Evolutionary conservation across 2,329 filamentous ascomycete species (phyloP).

Genomic region (Tricladium varicosporioides): DNA sequence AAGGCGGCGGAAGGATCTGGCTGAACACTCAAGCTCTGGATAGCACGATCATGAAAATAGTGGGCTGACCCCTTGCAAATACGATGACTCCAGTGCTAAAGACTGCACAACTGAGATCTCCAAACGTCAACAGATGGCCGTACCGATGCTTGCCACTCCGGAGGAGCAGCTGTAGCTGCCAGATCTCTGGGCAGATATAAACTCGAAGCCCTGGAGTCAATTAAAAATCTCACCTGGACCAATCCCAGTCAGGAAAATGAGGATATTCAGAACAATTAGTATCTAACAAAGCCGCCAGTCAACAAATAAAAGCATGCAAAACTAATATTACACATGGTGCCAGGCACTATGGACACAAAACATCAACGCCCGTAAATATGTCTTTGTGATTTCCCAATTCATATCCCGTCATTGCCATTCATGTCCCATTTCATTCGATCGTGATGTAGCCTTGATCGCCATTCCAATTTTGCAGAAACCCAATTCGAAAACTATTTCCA

Average conservation of each 20-base stretch:
- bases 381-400: background rate
- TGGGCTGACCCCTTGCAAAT: too few species aligned
- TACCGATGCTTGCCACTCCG: too few species aligned
- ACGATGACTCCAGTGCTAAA: too few species aligned
- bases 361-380: background rate
- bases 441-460: background rate
- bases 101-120: too few species aligned
- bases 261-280: too few species aligned
- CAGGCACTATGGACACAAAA: background rate
- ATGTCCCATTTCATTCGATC: background rate
- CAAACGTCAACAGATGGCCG: too few species aligned
- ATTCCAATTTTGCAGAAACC: background rate
- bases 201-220: too few species aligned
- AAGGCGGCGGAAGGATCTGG: conserved; percentile 47
- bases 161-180: too few species aligned
- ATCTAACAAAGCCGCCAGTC: background rate
- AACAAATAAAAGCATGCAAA: background rate
- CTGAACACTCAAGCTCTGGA: background rate
- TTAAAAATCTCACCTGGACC: too few species aligned
- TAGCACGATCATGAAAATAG: too few species aligned
- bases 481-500: conserved; percentile 3
- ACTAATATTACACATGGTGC: background rate
- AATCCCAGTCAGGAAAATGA: too few species aligned
- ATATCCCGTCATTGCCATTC: background rate
- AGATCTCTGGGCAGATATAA: too few species aligned